phyloP scores from a whole-genome alignment of 2,329 filamentous ascomycete genomes.

The Didymella pomorum region DNA sequence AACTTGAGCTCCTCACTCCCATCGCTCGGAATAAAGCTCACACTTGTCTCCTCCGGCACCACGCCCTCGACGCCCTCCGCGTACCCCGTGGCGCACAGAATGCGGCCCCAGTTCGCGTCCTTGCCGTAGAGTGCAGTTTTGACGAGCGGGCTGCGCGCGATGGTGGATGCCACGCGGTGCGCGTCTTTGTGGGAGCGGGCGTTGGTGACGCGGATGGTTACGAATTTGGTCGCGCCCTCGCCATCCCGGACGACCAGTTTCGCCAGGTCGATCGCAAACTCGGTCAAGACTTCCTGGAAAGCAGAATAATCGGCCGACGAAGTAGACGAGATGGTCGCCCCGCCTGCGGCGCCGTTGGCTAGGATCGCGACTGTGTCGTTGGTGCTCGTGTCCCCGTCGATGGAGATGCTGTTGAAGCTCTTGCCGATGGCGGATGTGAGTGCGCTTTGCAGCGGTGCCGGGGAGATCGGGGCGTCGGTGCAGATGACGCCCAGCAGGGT shows the following conservation, averaged over 20 bases:
- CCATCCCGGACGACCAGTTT: conserved; percentile 95
- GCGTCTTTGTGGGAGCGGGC: conserved; percentile 74
- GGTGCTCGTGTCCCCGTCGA: conserved; percentile 96
- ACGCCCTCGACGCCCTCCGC: conserved; percentile 70
- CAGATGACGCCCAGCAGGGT: conserved; percentile 91
- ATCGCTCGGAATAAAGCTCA: conserved; percentile 80
- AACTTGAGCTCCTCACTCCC: conserved; percentile 80
- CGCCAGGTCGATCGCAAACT: conserved; percentile 83
- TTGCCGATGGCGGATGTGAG: conserved; percentile 78
- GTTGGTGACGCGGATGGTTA: conserved; percentile 85
- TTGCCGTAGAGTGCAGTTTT: conserved; percentile 97
- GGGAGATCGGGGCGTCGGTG: conserved; percentile 84
- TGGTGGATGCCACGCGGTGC: conserved; percentile 81
- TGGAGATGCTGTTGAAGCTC: conserved; percentile 96
- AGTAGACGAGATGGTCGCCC: conserved; percentile 66
- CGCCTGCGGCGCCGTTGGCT: conserved; percentile 93
- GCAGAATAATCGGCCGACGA: conserved; percentile 70
- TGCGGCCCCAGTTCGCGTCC: conserved; percentile 98
- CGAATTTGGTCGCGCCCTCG: conserved; percentile 97
- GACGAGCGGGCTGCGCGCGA: conserved; percentile 90
- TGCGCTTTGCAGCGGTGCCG: conserved; percentile 71
- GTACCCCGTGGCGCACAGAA: conserved; percentile 93
- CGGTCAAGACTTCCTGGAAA: conserved; percentile 74
- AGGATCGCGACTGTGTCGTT: conserved; percentile 95
- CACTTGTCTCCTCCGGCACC: conserved; percentile 73